phyloP scores from a whole-genome alignment of 768 basidiomycete genomes.

The Hericium erinaceus region DNA sequence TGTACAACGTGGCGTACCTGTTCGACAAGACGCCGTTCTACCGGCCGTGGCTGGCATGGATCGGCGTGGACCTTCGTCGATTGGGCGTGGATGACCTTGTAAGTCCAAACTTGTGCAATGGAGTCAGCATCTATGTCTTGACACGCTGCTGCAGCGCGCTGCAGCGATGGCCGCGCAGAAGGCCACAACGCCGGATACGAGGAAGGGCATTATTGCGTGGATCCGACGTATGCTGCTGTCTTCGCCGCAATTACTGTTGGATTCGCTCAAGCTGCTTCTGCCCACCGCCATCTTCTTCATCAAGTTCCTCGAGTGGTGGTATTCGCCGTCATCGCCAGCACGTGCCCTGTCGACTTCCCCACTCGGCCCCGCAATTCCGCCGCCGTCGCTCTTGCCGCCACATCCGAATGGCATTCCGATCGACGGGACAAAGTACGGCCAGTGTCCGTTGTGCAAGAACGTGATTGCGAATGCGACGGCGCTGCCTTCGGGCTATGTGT shows the following conservation, averaged over 20 bases:
- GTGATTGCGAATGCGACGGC: constrained; percentile 80
- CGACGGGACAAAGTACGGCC: constrained; percentile 59
- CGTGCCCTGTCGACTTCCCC: constrained; percentile 54
- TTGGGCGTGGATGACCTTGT: constrained; percentile 75
- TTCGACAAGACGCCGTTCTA: constrained; percentile 83
- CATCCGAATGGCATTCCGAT: constrained; percentile 66
- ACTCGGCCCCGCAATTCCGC: constrained; percentile 63
- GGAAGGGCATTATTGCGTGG: constrained; percentile 30
- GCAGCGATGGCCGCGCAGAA: constrained; percentile 14
- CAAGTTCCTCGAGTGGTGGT: constrained; percentile 99
- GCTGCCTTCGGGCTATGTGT: constrained; percentile 88
- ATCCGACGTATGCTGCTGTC: constrained; percentile 38
- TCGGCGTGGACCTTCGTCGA: constrained; percentile 76
- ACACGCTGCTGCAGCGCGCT: constrained; percentile 17
- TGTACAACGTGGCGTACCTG: constrained; percentile 82
- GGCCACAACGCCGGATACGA: constrained; percentile 15
- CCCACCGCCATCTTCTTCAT: constrained; percentile 91
- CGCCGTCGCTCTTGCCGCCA: constrained; percentile 66
- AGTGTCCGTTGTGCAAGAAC: constrained; percentile 73
- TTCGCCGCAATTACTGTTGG: constrained; percentile 58
- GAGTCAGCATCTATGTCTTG: background rate
- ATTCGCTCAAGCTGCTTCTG: constrained; percentile 69
- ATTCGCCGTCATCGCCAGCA: constrained; percentile 85
- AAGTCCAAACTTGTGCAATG: constrained; percentile 17
- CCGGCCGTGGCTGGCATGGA: constrained; percentile 85